Conservation (phyloP, 371 early-diverging fungal genomes). For the Mucor plumbeus region DNA sequence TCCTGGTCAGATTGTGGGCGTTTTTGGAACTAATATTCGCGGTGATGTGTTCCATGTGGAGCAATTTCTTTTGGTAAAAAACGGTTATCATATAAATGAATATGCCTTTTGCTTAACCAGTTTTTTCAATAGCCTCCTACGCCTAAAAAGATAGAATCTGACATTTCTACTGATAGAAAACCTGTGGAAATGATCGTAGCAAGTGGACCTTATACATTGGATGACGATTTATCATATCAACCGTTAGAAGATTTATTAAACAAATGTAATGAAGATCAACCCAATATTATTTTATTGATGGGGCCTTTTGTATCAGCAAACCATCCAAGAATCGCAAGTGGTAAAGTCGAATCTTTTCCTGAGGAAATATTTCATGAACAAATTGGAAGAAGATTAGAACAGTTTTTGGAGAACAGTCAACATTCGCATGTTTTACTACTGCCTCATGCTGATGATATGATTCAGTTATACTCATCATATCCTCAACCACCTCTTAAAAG, state of each 20-base stretch:
- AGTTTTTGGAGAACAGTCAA: constrained; percentile 49
- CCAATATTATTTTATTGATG: constrained; percentile 81
- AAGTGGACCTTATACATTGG: constrained; percentile 86
- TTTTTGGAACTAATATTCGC: constrained; percentile 46
- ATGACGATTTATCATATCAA: constrained; percentile 75
- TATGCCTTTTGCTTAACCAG: neutral
- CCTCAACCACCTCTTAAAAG: constrained; percentile 83
- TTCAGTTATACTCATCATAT: constrained; percentile 72
- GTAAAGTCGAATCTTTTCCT: constrained; percentile 57
- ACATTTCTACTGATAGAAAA: constrained; percentile 34
- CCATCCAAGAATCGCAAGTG: constrained; percentile 68
- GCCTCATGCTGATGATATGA: constrained; percentile 78
- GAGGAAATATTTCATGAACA: constrained; percentile 70
- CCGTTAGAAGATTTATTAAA: constrained; percentile 77
- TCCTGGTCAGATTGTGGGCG: constrained; percentile 73
- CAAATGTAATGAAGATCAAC: constrained; percentile 60
- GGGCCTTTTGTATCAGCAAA: constrained; percentile 85
- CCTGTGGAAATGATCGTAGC: constrained; percentile 76
- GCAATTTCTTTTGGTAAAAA: constrained; percentile 29
- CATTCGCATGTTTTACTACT: constrained; percentile 66
- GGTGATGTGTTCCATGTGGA: constrained; percentile 33
- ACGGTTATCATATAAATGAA: neutral
- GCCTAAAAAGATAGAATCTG: constrained; percentile 33
- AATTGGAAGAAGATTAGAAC: constrained; percentile 55
- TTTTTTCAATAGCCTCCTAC: constrained; percentile 36